phyloP scores from a whole-genome alignment of 2,329 filamentous ascomycete genomes.

The Xylariaceae sp. region DNA sequence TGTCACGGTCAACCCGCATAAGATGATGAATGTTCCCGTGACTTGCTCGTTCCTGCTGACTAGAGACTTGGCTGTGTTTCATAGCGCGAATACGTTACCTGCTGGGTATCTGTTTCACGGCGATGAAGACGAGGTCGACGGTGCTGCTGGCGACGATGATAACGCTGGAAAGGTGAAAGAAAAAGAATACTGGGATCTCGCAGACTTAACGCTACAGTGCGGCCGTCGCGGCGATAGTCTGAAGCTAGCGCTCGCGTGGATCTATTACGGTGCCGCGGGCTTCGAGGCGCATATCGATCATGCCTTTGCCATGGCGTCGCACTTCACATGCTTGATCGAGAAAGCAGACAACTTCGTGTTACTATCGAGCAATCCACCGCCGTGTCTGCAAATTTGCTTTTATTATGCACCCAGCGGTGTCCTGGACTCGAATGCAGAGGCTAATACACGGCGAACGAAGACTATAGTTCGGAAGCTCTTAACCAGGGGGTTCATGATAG shows the following conservation, averaged over 20 bases:
- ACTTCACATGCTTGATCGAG: conserved; percentile 68
- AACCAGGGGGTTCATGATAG: conserved; percentile 63
- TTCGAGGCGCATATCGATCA: conserved; percentile 74
- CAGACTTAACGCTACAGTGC: conserved; percentile 92
- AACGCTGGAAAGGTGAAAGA: background rate
- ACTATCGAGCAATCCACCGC: conserved; percentile 77
- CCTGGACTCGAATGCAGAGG: conserved; percentile 49
- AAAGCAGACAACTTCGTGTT: conserved; percentile 68
- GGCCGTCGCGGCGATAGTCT: conserved; percentile 84
- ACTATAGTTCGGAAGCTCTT: conserved; percentile 57
- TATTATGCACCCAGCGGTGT: conserved; percentile 73
- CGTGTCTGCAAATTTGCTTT: conserved; percentile 94
- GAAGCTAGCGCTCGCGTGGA: conserved; percentile 88
- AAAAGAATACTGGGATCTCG: conserved; percentile 81
- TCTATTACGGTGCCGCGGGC: conserved; percentile 82
- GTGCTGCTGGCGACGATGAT: conserved; percentile 31
- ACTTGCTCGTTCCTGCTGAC: conserved; percentile 91
- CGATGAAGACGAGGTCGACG: conserved; percentile 48
- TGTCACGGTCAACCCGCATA: conserved; percentile 91
- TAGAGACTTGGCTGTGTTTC: conserved; percentile 77
- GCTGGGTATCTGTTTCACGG: conserved; percentile 87
- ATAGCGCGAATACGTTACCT: conserved; percentile 82
- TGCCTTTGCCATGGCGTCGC: conserved; percentile 74
- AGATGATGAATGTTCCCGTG: conserved; percentile 92
- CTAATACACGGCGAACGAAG: conserved; percentile 58